Conservation (phyloP, 208 protist genomes). For the Acanthamoeba lenticulata region DNA sequence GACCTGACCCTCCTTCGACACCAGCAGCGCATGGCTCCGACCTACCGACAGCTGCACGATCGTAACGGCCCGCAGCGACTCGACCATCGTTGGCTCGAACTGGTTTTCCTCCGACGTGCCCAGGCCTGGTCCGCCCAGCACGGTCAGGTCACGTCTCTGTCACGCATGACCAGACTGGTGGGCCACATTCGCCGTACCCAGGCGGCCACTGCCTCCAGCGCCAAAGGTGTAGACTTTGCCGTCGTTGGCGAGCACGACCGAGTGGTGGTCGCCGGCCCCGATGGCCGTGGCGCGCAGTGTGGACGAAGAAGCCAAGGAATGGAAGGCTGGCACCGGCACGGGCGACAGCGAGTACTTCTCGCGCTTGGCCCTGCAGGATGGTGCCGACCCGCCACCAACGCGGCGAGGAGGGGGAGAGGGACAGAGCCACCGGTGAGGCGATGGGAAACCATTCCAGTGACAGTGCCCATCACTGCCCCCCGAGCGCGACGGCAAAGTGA, state of each 20-base stretch:
- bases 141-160: neutral
- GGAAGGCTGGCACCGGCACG: neutral
- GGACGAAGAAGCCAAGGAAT: neutral
- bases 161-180: too few relatives aligned
- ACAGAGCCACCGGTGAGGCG: neutral
- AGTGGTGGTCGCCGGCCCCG: slow-evolving; percentile 2
- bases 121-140: neutral
- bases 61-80: neutral
- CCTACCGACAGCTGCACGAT: neutral
- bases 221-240: slow-evolving; percentile 26
- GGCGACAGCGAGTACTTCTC: slow-evolving; percentile 41
- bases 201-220: neutral
- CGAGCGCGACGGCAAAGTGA: neutral
- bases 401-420: neutral
- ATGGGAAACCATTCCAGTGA: neutral
- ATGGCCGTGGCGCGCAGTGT: neutral
- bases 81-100: neutral
- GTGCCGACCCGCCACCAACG: too few relatives aligned
- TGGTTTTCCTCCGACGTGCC: neutral
- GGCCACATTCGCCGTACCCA: too few relatives aligned
- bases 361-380: neutral
- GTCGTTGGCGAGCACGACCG: neutral
- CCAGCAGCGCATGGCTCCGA: neutral
- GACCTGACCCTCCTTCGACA: neutral
- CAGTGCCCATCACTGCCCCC: neutral